Conservation (phyloP, 2,329 filamentous ascomycete genomes). For the Cadophora sp. region DNA sequence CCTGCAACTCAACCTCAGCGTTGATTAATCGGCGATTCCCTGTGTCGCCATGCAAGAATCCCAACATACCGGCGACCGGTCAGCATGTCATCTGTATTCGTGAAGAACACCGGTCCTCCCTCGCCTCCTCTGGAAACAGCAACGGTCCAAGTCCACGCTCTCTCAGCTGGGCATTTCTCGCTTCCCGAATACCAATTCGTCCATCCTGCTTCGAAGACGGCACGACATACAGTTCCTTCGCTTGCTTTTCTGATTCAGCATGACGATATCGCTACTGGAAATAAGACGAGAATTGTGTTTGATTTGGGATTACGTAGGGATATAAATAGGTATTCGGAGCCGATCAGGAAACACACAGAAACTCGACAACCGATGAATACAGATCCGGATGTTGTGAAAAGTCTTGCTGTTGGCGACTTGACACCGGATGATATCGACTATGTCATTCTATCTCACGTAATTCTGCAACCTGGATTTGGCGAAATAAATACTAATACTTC, state of each 20-base stretch:
- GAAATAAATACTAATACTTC: not conserved
- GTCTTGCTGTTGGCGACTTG: conserved; percentile 47
- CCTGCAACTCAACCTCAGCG: not conserved
- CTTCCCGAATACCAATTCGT: conserved; percentile 55
- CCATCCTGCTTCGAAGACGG: conserved; percentile 50
- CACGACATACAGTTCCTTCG: conserved; percentile 56
- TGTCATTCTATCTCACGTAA: conserved; percentile 55
- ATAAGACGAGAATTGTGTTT: conserved; percentile 52
- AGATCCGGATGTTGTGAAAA: conserved; percentile 51
- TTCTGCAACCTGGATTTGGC: not conserved
- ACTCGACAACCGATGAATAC: conserved; percentile 52
- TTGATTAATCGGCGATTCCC: not conserved
- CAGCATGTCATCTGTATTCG: conserved; percentile 18
- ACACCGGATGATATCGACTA: conserved; percentile 30
- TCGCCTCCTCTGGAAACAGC: conserved; percentile 14
- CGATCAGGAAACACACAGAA: conserved; percentile 53
- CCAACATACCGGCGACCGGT: not conserved
- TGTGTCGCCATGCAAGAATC: conserved; percentile 2
- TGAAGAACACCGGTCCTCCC: conserved; percentile 15
- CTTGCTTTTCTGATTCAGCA: conserved; percentile 60
- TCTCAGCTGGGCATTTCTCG: conserved; percentile 52
- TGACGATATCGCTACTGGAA: conserved; percentile 39
- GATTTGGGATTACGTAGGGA: conserved; percentile 59
- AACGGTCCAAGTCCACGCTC: conserved; percentile 46
- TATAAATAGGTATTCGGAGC: conserved; percentile 49